Conservation (phyloP, 169 alveolate species). For the Amoebophrya sp. region DNA sequence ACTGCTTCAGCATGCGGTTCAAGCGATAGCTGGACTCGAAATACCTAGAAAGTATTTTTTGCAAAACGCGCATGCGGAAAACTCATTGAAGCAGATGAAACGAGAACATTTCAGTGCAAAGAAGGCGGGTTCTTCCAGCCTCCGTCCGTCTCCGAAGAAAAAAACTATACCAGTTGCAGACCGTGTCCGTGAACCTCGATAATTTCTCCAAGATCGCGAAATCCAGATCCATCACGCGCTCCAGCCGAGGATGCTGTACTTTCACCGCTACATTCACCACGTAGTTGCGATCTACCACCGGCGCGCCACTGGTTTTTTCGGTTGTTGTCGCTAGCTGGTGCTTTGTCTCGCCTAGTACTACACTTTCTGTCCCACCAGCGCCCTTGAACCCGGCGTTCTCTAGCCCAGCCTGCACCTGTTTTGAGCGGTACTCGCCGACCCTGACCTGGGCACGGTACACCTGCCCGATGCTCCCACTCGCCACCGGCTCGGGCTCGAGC, state of each 20-base stretch:
- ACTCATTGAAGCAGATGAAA: too few relatives aligned
- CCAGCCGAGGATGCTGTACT: not conserved
- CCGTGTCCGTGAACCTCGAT: not conserved
- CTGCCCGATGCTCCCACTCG: not conserved
- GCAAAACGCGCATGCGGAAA: too few relatives aligned
- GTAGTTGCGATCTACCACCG: not conserved
- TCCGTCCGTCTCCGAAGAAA: too few relatives aligned
- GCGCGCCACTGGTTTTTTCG: not conserved
- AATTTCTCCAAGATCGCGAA: not conserved
- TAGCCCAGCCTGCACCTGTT: not conserved
- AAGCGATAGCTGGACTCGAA: not conserved
- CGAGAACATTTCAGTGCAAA: too few relatives aligned
- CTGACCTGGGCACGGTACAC: not conserved
- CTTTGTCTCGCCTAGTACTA: not conserved
- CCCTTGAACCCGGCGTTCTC: not conserved
- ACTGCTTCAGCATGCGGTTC: slow-evolving; percentile 1
- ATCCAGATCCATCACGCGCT: not conserved
- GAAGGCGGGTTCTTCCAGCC: too few relatives aligned
- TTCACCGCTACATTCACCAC: not conserved
- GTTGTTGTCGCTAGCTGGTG: not conserved
- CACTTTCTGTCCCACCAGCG: not conserved
- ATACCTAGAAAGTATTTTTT: not conserved
- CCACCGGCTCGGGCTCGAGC: slow-evolving; percentile 12
- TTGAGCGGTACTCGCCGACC: not conserved
- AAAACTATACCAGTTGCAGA: not conserved